phyloP scores from a whole-genome alignment of 225 moss, liverwort and hornwort genomes.

The Physcomitrellopsis africana region DNA sequence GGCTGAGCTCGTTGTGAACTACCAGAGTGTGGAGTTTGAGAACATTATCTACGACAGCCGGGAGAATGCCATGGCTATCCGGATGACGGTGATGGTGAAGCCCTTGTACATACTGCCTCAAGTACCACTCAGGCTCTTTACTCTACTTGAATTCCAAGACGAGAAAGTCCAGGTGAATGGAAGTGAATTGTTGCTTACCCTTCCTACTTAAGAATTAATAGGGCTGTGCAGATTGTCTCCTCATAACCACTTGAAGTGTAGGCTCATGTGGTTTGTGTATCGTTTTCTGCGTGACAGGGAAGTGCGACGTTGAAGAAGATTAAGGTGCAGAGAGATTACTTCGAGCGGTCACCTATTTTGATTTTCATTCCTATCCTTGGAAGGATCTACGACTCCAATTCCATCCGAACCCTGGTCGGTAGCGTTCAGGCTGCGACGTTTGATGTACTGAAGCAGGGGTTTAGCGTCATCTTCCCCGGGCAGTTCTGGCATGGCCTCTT shows the following conservation, averaged over 20 bases:
- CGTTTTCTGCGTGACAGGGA: constrained; percentile 12
- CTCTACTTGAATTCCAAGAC: constrained; percentile 48
- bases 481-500: too few relatives aligned
- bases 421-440: constrained; percentile 25
- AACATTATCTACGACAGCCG: constrained; percentile 41
- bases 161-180: constrained; percentile 29
- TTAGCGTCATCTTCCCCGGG: background rate
- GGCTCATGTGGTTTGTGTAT: background rate
- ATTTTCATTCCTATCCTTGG: constrained; percentile 46
- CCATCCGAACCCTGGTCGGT: constrained; percentile 29
- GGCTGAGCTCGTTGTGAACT: constrained; percentile 42
- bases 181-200: too few relatives aligned
- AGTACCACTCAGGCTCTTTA: constrained; percentile 32
- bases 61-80: constrained; percentile 34
- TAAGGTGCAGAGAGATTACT: constrained; percentile 52
- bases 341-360: constrained; percentile 41
- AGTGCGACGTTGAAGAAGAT: constrained; percentile 54
- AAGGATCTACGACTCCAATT: constrained; percentile 41
- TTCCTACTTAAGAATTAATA: too few relatives aligned
- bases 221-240: too few relatives aligned
- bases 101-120: constrained; percentile 35
- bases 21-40: constrained; percentile 52
- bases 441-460: constrained; percentile 4
- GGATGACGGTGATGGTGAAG: constrained; percentile 40
- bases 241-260: too few relatives aligned